phyloP scores from a whole-genome alignment of 2,329 filamentous ascomycete species.

The Fusarium pseudoanthophilum region DNA sequence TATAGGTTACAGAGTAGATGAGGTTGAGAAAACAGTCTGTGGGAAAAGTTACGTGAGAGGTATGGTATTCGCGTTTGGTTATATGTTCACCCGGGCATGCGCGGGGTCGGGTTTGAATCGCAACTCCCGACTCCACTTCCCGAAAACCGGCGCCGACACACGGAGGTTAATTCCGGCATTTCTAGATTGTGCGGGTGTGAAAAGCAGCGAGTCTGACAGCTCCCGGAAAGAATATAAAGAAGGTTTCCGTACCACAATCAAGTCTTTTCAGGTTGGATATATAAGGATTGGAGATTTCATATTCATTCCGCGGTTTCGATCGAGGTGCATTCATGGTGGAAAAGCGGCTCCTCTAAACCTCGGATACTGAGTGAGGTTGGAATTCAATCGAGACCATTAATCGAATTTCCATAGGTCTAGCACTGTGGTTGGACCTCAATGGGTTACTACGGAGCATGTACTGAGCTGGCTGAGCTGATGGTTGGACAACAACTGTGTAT shows the following conservation, averaged over 20 bases:
- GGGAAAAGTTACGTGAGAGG: not conserved
- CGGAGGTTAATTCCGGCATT: conserved; percentile 25
- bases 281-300: no score
- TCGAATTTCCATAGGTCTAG: not conserved
- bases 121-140: conserved; percentile 46
- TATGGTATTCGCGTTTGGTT: conserved; percentile 37
- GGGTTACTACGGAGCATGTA: not conserved
- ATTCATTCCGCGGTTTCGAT: not conserved
- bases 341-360: not conserved
- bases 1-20: not conserved
- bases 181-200: not conserved
- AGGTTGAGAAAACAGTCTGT: not conserved
- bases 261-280: no score
- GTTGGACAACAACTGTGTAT: not conserved
- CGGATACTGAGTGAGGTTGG: not conserved
- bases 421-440: not conserved
- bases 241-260: no score
- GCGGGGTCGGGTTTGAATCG: conserved; percentile 40
- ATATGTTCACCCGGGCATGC: conserved; percentile 43
- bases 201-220: not conserved
- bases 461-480: not conserved
- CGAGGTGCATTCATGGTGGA: not conserved
- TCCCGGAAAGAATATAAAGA: not conserved
- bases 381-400: not conserved
- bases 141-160: conserved; percentile 40